phyloP scores from a whole-genome alignment of 2,329 filamentous ascomycete species.

The Coniochaeta hoffmannii region DNA sequence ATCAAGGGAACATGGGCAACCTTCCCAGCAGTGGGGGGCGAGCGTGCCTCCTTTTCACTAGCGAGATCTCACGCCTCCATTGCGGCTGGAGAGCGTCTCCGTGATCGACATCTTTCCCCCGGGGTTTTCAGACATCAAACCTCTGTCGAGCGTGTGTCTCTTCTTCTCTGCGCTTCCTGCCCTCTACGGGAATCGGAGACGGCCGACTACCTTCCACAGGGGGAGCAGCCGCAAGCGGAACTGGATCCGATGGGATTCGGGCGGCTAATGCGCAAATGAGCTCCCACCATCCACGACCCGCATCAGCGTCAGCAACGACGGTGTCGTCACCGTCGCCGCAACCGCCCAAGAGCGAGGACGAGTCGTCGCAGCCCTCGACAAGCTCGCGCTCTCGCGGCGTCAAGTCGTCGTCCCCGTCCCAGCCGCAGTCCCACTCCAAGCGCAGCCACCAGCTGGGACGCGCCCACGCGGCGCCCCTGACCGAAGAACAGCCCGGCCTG shows the following conservation, averaged over 20 bases:
- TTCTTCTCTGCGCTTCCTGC: background rate
- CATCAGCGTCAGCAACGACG: background rate
- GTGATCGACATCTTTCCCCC: background rate
- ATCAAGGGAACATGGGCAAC: background rate
- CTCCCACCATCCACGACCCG: background rate
- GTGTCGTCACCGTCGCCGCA: background rate
- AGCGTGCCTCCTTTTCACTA: background rate
- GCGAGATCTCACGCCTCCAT: background rate
- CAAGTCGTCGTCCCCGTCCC: background rate
- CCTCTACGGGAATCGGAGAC: background rate
- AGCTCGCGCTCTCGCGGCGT: background rate
- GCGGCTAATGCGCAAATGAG: slow-evolving; percentile 1
- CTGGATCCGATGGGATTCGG: background rate
- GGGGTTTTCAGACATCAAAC: background rate
- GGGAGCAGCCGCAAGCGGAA: background rate
- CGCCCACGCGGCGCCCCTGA: slow-evolving; percentile 3
- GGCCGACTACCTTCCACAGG: background rate
- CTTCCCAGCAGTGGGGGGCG: background rate
- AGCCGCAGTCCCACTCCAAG: background rate
- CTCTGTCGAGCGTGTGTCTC: background rate
- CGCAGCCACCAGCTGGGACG: slow-evolving; percentile 1
- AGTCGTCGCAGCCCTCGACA: background rate
- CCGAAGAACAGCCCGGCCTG: slow-evolving; percentile 10
- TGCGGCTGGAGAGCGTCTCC: background rate
- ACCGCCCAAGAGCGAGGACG: background rate